phyloP scores from a whole-genome alignment of 805 yeast genomes.

The Starmerella cellae region DNA sequence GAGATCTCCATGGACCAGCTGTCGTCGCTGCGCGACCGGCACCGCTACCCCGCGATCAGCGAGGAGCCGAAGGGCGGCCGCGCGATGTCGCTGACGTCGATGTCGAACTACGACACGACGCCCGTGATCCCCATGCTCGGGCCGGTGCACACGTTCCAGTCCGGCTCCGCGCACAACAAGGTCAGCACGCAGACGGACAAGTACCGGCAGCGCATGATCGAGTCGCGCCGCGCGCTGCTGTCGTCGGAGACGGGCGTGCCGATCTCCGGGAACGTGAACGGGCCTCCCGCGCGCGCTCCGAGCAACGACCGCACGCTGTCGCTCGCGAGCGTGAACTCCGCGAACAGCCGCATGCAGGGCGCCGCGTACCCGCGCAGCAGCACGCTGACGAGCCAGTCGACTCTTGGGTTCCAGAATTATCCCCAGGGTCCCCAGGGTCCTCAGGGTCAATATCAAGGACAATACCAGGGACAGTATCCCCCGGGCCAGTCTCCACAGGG shows the following conservation, averaged over 20 bases:
- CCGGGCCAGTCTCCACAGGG: not conserved
- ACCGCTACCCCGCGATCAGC: constrained; percentile 26
- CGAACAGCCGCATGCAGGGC: not conserved
- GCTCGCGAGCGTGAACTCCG: constrained; percentile 4
- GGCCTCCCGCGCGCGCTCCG: not conserved
- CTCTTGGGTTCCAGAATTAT: not conserved
- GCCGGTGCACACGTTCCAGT: constrained; percentile 6
- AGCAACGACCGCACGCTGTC: constrained; percentile 16
- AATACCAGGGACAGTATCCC: not conserved
- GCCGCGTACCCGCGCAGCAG: constrained; percentile 1
- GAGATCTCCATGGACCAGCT: constrained; percentile 19
- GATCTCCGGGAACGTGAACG: constrained; percentile 10
- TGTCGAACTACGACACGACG: constrained; percentile 27
- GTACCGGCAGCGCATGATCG: constrained; percentile 23
- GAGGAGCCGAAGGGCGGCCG: constrained; percentile 16
- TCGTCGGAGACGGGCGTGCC: constrained; percentile 19
- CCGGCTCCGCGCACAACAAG: constrained; percentile 6
- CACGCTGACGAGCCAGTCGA: constrained; percentile 3
- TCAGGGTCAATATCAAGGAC: not conserved
- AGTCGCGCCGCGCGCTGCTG: constrained; percentile 19
- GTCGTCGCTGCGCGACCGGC: constrained; percentile 25
- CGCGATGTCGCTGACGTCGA: constrained; percentile 25
- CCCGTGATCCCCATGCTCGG: constrained; percentile 28
- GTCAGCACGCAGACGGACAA: constrained; percentile 13
- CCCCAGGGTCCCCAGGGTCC: not conserved